A percentile compares a stretch with the other conserved stretches of the same genome.
phyloP scores from a whole-genome alignment of 306 rosid species.

The Cucumis hystrix region DNA sequence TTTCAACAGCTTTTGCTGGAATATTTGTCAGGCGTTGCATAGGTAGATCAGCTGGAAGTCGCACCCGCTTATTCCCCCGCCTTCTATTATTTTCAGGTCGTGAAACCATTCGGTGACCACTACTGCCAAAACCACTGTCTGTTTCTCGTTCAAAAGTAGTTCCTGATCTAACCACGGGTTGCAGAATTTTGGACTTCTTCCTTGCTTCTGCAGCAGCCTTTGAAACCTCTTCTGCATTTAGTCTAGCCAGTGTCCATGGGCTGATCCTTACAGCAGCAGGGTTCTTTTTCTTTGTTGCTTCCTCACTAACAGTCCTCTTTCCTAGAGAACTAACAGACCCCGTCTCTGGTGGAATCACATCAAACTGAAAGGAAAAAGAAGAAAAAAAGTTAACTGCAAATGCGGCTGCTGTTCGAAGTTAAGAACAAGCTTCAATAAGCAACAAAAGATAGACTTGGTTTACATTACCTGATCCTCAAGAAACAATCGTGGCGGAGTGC shows the following conservation, averaged over 20 bases:
- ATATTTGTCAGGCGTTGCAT: conserved; percentile 37
- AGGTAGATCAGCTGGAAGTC: conserved; percentile 75
- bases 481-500: conserved; percentile 90
- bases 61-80: conserved; percentile 58
- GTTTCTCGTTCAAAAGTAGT: conserved; percentile 38
- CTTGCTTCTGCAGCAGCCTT: conserved; percentile 97
- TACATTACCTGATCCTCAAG: conserved; percentile 84
- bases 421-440: neutral
- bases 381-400: neutral
- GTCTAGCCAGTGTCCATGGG: conserved; percentile 92
- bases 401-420: neutral
- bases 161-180: conserved; percentile 57
- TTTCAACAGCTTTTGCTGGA: conserved; percentile 32
- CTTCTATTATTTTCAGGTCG: conserved; percentile 56
- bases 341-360: conserved; percentile 89
- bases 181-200: conserved; percentile 81
- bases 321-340: conserved; percentile 74
- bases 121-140: conserved; percentile 54
- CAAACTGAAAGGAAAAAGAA: conserved; percentile 40
- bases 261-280: conserved; percentile 75
- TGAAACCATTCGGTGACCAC: conserved; percentile 50
- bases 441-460: neutral
- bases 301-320: conserved; percentile 45
- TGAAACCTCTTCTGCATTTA: conserved; percentile 86
- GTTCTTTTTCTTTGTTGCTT: conserved; percentile 55